A percentile compares a stretch with the other conserved stretches of the same genome.
These are phyloP conservation scores for Ophiocytium majus DNA, from an alignment of 352 stramenopile species.

Conservation along the genomic window DNA sequence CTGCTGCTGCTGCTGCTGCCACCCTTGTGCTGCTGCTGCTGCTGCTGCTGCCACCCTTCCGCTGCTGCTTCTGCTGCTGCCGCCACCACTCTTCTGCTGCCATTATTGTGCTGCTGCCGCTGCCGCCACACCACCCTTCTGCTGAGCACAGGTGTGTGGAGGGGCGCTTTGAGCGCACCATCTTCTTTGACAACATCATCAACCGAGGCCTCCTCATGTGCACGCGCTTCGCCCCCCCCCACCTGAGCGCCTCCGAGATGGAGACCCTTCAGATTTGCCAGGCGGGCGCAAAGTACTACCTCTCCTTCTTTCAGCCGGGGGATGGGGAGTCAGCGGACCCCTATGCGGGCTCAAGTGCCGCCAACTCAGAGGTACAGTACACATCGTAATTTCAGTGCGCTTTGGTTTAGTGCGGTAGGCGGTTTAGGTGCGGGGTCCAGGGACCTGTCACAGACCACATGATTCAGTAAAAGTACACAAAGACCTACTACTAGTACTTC, in stretches of 20 bases:
- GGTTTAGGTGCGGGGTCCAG: neutral
- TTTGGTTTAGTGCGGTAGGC: too few species aligned
- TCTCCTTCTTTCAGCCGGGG: neutral
- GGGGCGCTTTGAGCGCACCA: constrained; percentile 23
- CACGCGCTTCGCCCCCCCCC: constrained; percentile 10
- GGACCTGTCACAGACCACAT: too few species aligned
- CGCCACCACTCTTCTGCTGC: neutral
- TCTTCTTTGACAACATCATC: constrained; percentile 28
- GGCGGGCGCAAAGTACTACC: constrained; percentile 11
- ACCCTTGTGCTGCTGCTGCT: neutral
- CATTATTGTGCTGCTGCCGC: too few species aligned
- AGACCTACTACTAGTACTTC: too few species aligned
- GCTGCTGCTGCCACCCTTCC: neutral
- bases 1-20: neutral
- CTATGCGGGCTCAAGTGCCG: neutral
- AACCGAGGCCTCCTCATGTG: neutral
- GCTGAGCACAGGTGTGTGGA: neutral
- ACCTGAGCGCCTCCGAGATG: neutral
- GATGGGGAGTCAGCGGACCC: neutral
- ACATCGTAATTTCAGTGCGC: too few species aligned
- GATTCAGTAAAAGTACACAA: too few species aligned
- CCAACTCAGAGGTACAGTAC: too few species aligned
- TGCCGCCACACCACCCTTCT: neutral
- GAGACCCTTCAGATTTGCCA: constrained; percentile 7
- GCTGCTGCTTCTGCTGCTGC: neutral